phyloP scores from a whole-genome alignment of 1,139 yeast genomes.

The Scheffersomyces quercinus region DNA sequence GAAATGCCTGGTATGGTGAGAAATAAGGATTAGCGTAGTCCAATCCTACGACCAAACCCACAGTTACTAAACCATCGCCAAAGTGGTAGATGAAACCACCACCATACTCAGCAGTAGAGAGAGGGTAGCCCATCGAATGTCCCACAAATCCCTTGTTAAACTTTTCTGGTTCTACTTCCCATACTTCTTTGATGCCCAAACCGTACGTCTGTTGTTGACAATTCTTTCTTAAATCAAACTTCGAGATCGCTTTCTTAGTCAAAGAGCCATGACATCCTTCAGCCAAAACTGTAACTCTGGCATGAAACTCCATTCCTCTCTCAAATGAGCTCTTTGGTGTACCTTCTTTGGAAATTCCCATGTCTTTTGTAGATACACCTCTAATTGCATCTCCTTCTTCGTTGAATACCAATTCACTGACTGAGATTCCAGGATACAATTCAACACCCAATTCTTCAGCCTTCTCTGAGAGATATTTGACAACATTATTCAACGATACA shows the following conservation, averaged over 20 bases:
- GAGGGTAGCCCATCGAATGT: constrained; percentile 90
- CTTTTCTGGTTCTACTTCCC: constrained; percentile 90
- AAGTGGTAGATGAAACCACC: constrained; percentile 98
- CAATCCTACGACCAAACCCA: constrained; percentile 88
- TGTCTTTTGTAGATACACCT: constrained; percentile 93
- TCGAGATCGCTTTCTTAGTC: constrained; percentile 70
- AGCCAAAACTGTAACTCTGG: constrained; percentile 82
- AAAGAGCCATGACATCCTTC: constrained; percentile 98
- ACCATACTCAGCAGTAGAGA: constrained; percentile 73
- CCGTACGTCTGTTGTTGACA: constrained; percentile 89
- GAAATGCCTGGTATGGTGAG: constrained; percentile 95
- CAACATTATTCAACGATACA: constrained; percentile 80
- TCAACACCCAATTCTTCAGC: constrained; percentile 96
- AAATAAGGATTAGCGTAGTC: constrained; percentile 93
- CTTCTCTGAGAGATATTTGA: constrained; percentile 76
- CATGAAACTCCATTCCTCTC: constrained; percentile 95
- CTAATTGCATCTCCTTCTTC: constrained; percentile 60
- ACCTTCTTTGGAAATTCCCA: constrained; percentile 78
- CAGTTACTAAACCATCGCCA: constrained; percentile 87
- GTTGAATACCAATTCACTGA: constrained; percentile 71
- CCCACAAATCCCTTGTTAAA: constrained; percentile 81
- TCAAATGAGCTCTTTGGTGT: constrained; percentile 79
- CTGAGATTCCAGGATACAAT: constrained; percentile 87
- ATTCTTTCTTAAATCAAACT: constrained; percentile 65
- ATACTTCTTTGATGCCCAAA: constrained; percentile 90